Evolutionary conservation across 805 yeast genomes (phyloP), one percentile per base, ranked within the genome.

Genomic region (Yarrowia bubula): DNA sequence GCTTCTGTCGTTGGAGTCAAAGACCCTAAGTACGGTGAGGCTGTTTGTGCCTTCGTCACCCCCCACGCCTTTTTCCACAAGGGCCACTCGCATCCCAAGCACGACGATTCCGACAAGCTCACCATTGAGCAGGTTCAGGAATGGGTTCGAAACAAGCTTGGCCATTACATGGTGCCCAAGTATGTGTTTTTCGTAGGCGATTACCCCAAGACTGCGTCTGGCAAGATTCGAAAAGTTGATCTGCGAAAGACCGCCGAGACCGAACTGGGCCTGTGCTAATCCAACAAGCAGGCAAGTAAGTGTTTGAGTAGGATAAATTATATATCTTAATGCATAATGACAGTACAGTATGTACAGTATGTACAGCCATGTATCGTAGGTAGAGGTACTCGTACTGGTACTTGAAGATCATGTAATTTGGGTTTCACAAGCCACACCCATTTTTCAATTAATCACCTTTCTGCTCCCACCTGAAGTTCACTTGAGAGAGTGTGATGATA

Each of bases 171-270:
- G 73, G 69, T 68, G 18, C 75, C 75, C 14, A 70, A 72, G 63
- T 68, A 70, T 35, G 65, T 72, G 3, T 67, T 65, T 41, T 68
- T 67, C 31, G 71, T 70, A 4, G 64, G 58, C 9, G 74, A 71
- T 44, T 71, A 71, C 51, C 75, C 75, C n/a, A 71, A 72, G 66
- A 73, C 75, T 7, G 73, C 74, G 7, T 64, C 69, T 11, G 75
- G 75, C 5, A 73, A 73, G 61, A 71, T 73, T 43, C 69, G 75
- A 37, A 73, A 73, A 64, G 75, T 73, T 9, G 75, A 73, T 28
- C 68, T 73, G 33, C 63, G 68, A 43, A 66, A 66, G 32, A 62
- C 50, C n/a, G 72, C 71, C 4, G 60, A 58, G 51, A 10, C n/a
- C 10, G 32, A 58, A 18, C 33, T 58, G 47, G 61, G 61, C 8